Conservation (phyloP, 1,139 yeast species). For the Fermentozyma sake region DNA sequence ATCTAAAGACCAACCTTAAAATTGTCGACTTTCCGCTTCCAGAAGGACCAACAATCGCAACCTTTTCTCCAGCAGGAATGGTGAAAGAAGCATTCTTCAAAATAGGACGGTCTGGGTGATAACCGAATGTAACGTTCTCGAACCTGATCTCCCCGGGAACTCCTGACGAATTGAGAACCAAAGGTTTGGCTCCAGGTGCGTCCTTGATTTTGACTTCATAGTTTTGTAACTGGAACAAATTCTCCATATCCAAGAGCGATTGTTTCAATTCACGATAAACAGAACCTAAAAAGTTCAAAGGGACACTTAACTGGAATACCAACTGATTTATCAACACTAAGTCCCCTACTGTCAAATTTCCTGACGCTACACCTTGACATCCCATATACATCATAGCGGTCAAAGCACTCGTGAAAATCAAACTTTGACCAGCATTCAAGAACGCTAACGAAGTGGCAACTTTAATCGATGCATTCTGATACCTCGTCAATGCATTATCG, state of each 20-base stretch:
- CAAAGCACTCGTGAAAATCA: conserved; percentile 85
- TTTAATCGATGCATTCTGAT: conserved; percentile 79
- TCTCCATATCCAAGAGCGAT: conserved; percentile 88
- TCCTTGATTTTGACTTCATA: conserved; percentile 66
- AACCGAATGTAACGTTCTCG: conserved; percentile 91
- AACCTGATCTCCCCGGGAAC: conserved; percentile 70
- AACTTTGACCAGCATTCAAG: conserved; percentile 86
- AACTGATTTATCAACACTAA: conserved; percentile 92
- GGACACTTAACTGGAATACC: conserved; percentile 92
- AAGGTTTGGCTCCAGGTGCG: conserved; percentile 55
- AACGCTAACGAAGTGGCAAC: conserved; percentile 91
- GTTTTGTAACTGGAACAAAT: conserved; percentile 76
- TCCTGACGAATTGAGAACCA: conserved; percentile 34
- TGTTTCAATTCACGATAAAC: conserved; percentile 94
- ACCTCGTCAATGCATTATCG: conserved; percentile 66
- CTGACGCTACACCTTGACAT: conserved; percentile 85
- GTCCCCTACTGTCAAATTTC: conserved; percentile 88
- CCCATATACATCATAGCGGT: conserved; percentile 99
- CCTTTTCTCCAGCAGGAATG: conserved; percentile 87
- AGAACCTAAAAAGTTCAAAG: conserved; percentile 88
- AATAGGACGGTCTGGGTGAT: conserved; percentile 84
- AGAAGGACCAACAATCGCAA: conserved; percentile 92
- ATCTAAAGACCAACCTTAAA: conserved; percentile 76
- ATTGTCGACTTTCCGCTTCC: conserved; percentile 96
- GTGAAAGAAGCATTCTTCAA: conserved; percentile 74